Evolutionary conservation across 495 filamentous ascomycete species (phyloP).

Genomic region (Xylaria scruposa): DNA sequence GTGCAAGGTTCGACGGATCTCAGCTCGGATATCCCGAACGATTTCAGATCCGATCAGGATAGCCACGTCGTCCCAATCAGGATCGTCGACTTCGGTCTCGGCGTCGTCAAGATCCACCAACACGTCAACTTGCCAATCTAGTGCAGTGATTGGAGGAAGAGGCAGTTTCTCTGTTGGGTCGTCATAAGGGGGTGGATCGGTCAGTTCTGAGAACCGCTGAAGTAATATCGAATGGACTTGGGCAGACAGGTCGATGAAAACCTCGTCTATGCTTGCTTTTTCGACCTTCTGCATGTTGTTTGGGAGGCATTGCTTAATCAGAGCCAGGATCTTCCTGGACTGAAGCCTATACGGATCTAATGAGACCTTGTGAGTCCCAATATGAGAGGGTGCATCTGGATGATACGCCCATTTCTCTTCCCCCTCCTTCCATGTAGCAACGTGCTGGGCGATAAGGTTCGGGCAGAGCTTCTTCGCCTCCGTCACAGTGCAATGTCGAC

Average conservation of each 20-base stretch:
- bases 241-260: conserved; percentile 88
- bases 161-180: conserved; percentile 77
- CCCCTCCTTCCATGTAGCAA: conserved; percentile 93
- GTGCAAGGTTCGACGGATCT: conserved; percentile 69
- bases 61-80: conserved; percentile 95
- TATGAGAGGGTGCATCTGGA: conserved; percentile 74
- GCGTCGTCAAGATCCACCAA: conserved; percentile 76
- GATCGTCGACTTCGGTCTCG: conserved; percentile 78
- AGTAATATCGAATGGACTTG: conserved; percentile 79
- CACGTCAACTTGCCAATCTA: conserved; percentile 83
- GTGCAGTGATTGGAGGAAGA: conserved; percentile 71
- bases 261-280: conserved; percentile 90
- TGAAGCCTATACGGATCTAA: conserved; percentile 91
- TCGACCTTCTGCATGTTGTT: conserved; percentile 73
- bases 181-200: conserved; percentile 66
- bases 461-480: conserved; percentile 94
- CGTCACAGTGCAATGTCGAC: conserved; percentile 70
- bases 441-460: conserved; percentile 83
- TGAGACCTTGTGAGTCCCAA: conserved; percentile 89
- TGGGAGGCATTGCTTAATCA: conserved; percentile 78
- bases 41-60: conserved; percentile 88
- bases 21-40: conserved; percentile 72
- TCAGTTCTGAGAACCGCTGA: conserved; percentile 78
- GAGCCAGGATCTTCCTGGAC: conserved; percentile 78
- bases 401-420: conserved; percentile 90